phyloP scores from a whole-genome alignment of 495 filamentous ascomycete genomes.

The Penicillium coffeae region DNA sequence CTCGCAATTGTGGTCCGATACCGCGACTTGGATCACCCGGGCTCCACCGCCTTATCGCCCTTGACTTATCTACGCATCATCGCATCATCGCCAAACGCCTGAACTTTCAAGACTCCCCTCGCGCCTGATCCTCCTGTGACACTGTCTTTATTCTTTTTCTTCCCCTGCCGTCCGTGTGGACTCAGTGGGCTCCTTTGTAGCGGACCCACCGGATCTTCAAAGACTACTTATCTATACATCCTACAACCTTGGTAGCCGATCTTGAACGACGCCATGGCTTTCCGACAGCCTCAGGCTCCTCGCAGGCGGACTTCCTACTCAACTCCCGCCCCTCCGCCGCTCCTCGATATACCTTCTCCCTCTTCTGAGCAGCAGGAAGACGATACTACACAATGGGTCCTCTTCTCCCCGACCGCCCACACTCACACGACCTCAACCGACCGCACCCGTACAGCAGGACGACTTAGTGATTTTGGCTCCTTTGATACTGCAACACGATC shows the following conservation, averaged over 20 bases:
- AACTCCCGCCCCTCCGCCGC: conserved; percentile 40
- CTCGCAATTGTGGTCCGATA: conserved; percentile 11
- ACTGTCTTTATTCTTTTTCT: neutral
- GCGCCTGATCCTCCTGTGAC: neutral
- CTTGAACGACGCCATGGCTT: conserved; percentile 61
- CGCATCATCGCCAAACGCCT: conserved; percentile 1
- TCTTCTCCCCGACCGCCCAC: conserved; percentile 77
- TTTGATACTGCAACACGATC: conserved; percentile 59
- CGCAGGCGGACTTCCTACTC: conserved; percentile 55
- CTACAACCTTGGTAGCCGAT: conserved; percentile 7
- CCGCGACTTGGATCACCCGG: conserved; percentile 17
- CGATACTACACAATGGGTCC: conserved; percentile 90
- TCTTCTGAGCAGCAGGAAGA: conserved; percentile 41
- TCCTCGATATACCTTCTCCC: conserved; percentile 35
- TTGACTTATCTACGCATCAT: conserved; percentile 24
- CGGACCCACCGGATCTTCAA: neutral
- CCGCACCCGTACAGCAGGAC: conserved; percentile 67
- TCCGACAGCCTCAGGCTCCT: conserved; percentile 68
- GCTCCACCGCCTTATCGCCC: conserved; percentile 17
- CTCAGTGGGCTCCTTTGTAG: neutral
- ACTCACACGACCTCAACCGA: conserved; percentile 71
- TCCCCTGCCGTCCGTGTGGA: neutral
- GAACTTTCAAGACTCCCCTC: neutral
- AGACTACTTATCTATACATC: conserved; percentile 2
- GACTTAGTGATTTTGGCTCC: conserved; percentile 82